Conservation (phyloP, 192 early-diverging fungal species). For the Entomortierella chlamydospora region DNA sequence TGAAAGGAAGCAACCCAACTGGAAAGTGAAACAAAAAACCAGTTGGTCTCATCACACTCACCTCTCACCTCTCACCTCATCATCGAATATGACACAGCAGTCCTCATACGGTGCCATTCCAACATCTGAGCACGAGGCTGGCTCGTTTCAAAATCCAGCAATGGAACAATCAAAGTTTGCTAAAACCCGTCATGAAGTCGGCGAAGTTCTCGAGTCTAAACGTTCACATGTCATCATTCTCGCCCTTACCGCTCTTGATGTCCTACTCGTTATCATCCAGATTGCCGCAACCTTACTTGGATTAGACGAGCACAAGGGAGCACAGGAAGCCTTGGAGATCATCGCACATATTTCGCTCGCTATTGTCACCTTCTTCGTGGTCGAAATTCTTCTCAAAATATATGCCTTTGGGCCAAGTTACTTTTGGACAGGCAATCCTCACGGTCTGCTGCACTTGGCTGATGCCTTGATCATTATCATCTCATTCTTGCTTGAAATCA, state of each 20-base stretch:
- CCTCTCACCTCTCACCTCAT: not conserved
- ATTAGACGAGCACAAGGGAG: slow-evolving; percentile 32
- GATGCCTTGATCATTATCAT: slow-evolving; percentile 62
- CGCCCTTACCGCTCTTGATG: slow-evolving; percentile 37
- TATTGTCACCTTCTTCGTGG: slow-evolving; percentile 61
- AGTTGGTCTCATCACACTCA: no score
- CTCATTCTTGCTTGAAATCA: slow-evolving; percentile 63
- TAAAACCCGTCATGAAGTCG: slow-evolving; percentile 21
- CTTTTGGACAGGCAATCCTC: slow-evolving; percentile 51
- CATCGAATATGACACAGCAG: no score
- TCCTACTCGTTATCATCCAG: slow-evolving; percentile 47
- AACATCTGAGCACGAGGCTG: slow-evolving; percentile 2
- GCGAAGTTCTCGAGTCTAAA: slow-evolving; percentile 45
- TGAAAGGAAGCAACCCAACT: no score
- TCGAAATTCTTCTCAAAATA: slow-evolving; percentile 60
- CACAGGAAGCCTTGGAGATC: slow-evolving; percentile 51
- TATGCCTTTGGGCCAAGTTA: slow-evolving; percentile 61
- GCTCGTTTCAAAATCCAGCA: not conserved
- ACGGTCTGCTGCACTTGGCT: slow-evolving; percentile 59
- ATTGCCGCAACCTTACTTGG: slow-evolving; percentile 46
- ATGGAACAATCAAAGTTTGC: not conserved
- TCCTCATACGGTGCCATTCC: slow-evolving; percentile 42
- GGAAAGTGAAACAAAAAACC: no score
- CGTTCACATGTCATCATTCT: slow-evolving; percentile 48
- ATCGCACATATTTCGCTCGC: slow-evolving; percentile 48